A percentile compares a stretch with the other conserved stretches of the same genome.
phyloP scores from a whole-genome alignment of 2,329 filamentous ascomycete species.

The Fusarium tricinctum region DNA sequence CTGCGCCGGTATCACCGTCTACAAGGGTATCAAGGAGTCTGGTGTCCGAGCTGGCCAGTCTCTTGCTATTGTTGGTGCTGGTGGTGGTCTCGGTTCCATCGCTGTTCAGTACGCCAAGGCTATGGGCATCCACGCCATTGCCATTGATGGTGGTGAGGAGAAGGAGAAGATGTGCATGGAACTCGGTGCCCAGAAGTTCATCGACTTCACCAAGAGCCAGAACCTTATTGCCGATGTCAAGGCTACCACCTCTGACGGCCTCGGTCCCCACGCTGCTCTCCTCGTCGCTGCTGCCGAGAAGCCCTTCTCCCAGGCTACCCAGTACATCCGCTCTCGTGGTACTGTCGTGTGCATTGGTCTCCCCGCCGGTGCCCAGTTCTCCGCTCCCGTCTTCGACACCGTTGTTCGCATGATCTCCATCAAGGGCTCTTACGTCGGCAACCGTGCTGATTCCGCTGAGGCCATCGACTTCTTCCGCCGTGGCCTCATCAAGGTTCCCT shows the following conservation, averaged over 20 bases:
- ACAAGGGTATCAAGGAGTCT: slow-evolving; percentile 92
- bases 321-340: slow-evolving; percentile 87
- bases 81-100: slow-evolving; percentile 83
- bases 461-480: slow-evolving; percentile 90
- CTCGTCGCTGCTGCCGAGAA: slow-evolving; percentile 89
- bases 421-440: slow-evolving; percentile 94
- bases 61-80: slow-evolving; percentile 88
- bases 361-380: slow-evolving; percentile 82
- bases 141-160: slow-evolving; percentile 86
- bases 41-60: slow-evolving; percentile 79
- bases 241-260: slow-evolving; percentile 81
- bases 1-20: slow-evolving; percentile 89
- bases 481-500: slow-evolving; percentile 88
- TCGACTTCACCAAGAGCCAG: slow-evolving; percentile 84
- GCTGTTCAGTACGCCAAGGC: slow-evolving; percentile 91
- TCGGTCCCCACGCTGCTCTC: slow-evolving; percentile 89
- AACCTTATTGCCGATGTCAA: slow-evolving; percentile 89
- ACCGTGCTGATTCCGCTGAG: slow-evolving; percentile 88
- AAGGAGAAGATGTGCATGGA: slow-evolving; percentile 78
- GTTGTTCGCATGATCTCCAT: slow-evolving; percentile 93
- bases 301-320: slow-evolving; percentile 94
- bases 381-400: slow-evolving; percentile 88
- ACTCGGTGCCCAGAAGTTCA: slow-evolving; percentile 79
- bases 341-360: slow-evolving; percentile 91
- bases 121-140: slow-evolving; percentile 86